Evolutionary conservation across 2,329 filamentous ascomycete species (phyloP), one percentile per base, ranked within the genome.

Genomic region (Penicillium italicum): DNA sequence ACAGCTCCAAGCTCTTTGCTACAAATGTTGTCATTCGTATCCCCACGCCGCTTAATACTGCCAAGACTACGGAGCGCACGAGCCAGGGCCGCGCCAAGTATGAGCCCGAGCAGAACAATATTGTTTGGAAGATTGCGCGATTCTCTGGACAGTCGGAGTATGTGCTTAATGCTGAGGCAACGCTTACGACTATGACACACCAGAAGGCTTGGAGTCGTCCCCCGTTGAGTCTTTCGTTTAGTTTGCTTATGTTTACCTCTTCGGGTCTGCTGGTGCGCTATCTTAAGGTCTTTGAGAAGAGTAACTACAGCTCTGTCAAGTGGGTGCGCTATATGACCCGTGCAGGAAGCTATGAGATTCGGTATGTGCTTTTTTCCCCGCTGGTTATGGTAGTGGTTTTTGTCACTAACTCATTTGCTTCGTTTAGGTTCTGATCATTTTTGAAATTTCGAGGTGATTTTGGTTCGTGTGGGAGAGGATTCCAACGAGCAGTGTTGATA

Each of bases 241-340:
- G 89, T 61, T 76, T 99, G 67, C 81, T 99, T 68, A 99, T 99
- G 95, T 99, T 99, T 72, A 99, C 94, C 20, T 96, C 91, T 71
- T 95, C 89, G 0, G 94, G 94, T 0, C 73, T 99, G 70, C 72
- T 99, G 62, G 94, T 99, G 55, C 81, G 95, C 47, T 99, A 99
- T 74, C 77, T 99, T 55, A 99, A 99, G 77, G 94, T 99, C 1
- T 99, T 99, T 78, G 94, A 99, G 79, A 99, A 99, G 85, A 94
- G 85, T 75, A 97, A 97, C 75, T 99, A 99, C 74, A 95, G 90
- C 60, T 96, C 91, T 70, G 94, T 99, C 46, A 99, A 99, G 76
- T 99, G 94, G 94, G 94, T 99, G 66, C 82, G 94, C 66, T 99
- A 99, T 76, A 97, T 99, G 94, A 99, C 94, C 18, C 86, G 93